These are phyloP conservation scores for Pythium scleroteichum DNA, from an alignment of 352 stramenopile species.

Conservation along the genomic window DNA sequence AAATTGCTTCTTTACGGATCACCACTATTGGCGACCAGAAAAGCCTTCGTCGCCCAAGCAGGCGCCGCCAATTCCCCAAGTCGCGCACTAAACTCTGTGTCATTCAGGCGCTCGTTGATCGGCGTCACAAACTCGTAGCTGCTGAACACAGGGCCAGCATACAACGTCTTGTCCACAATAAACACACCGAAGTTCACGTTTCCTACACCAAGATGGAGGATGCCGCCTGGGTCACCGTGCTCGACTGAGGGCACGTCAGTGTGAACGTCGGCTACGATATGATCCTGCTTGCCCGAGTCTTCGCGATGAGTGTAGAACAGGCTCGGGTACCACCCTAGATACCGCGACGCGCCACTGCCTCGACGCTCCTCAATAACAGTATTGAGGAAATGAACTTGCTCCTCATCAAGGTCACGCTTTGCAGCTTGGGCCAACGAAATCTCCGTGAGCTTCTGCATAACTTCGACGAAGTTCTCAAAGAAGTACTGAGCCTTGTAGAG, in stretches of 20 bases:
- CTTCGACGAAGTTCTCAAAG: conserved; percentile 22
- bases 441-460: conserved; percentile 16
- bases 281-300: conserved; percentile 35
- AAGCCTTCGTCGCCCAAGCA: conserved; percentile 25
- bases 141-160: conserved; percentile 40
- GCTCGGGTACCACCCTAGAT: conserved; percentile 36
- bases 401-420: conserved; percentile 13
- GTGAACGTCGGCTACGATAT: conserved; percentile 35
- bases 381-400: conserved; percentile 29
- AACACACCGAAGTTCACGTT: conserved; percentile 33
- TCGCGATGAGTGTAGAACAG: conserved; percentile 33
- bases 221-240: conserved; percentile 32
- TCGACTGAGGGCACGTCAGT: conserved; percentile 34
- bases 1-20: no score
- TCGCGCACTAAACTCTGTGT: conserved; percentile 28
- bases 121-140: conserved; percentile 40
- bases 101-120: conserved; percentile 32
- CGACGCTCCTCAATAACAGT: conserved; percentile 27
- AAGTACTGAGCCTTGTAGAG: conserved; percentile 12
- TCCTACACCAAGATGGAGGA: conserved; percentile 36
- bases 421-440: conserved; percentile 17
- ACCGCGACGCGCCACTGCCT: conserved; percentile 23
- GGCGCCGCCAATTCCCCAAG: conserved; percentile 14
- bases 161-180: conserved; percentile 33
- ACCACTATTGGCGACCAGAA: conserved; percentile 8